phyloP scores from a whole-genome alignment of 768 basidiomycete species.

The Austroboletus festivus region DNA sequence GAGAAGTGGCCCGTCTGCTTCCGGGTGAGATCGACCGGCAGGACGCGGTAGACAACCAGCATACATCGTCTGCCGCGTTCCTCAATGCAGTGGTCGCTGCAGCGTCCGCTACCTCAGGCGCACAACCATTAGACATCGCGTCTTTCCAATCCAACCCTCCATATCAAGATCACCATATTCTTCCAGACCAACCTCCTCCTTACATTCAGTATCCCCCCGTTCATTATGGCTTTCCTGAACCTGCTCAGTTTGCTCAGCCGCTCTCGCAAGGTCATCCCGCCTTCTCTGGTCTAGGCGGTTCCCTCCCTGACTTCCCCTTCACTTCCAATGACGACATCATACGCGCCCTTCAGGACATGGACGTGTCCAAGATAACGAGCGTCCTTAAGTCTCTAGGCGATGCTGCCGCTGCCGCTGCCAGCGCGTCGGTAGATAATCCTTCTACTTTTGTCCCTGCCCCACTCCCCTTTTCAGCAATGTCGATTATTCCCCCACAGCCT shows the following conservation, averaged over 20 bases:
- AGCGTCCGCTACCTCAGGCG: constrained; percentile 48
- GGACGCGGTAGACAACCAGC: constrained; percentile 32
- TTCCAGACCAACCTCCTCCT: constrained; percentile 23
- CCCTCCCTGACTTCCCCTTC: constrained; percentile 37
- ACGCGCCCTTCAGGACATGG: constrained; percentile 69
- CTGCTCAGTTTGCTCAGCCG: constrained; percentile 25
- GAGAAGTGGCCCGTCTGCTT: constrained; percentile 34
- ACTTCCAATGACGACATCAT: constrained; percentile 72
- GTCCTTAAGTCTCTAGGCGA: constrained; percentile 66
- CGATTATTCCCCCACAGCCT: constrained; percentile 32
- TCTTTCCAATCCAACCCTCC: constrained; percentile 31
- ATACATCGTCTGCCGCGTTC: constrained; percentile 54
- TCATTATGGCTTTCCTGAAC: constrained; percentile 27
- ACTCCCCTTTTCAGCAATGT: constrained; percentile 23
- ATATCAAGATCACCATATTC: constrained; percentile 33
- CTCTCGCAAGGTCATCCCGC: constrained; percentile 28
- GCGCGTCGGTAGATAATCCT: constrained; percentile 25
- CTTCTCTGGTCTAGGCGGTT: constrained; percentile 18
- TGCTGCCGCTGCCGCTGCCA: constrained; percentile 47
- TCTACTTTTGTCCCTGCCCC: constrained; percentile 22
- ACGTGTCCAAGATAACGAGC: constrained; percentile 61
- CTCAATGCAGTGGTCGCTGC: constrained; percentile 66
- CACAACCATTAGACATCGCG: constrained; percentile 27
- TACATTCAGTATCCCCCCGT: constrained; percentile 32
- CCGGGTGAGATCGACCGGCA: constrained; percentile 27